Percentiles rank a stretch among this genome's conserved stretches.
Conservation (phyloP, 768 basidiomycete genomes). For the Trametes villosa region DNA sequence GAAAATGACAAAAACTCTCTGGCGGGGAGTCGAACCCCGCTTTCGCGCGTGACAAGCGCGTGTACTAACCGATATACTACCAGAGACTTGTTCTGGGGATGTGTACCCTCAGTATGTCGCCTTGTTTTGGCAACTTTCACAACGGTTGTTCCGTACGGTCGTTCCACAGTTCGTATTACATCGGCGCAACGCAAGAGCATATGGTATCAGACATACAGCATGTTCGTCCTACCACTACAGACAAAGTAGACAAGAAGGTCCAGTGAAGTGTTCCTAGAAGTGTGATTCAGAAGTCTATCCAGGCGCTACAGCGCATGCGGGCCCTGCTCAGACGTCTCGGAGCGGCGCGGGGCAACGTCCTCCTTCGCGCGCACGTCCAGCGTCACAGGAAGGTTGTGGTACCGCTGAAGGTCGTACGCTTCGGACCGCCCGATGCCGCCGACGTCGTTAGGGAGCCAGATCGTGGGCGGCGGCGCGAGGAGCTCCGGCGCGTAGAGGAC, state of each 20-base stretch:
- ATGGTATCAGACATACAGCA: slow-evolving; percentile 13
- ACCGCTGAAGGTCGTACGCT: slow-evolving; percentile 74
- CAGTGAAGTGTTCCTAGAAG: neutral
- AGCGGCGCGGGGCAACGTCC: slow-evolving; percentile 48
- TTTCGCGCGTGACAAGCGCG: too few relatives aligned
- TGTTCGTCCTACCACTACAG: slow-evolving; percentile 8
- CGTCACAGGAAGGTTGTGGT: slow-evolving; percentile 71
- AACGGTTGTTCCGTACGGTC: too few relatives aligned
- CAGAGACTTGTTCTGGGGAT: too few relatives aligned
- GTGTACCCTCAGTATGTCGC: too few relatives aligned
- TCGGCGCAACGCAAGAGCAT: neutral
- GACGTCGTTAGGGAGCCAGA: slow-evolving; percentile 84
- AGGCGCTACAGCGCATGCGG: slow-evolving; percentile 2
- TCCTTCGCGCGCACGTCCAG: slow-evolving; percentile 64
- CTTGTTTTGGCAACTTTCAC: too few relatives aligned
- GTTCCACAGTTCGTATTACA: too few relatives aligned
- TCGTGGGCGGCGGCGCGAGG: slow-evolving; percentile 74
- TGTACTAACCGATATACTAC: too few relatives aligned
- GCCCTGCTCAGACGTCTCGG: slow-evolving; percentile 19
- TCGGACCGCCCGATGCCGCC: slow-evolving; percentile 76
- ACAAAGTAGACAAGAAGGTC: neutral
- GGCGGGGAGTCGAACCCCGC: slow-evolving; percentile 40
- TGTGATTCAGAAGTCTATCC: neutral
- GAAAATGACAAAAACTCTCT: slow-evolving; percentile 10
- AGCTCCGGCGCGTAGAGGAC: slow-evolving; percentile 85